These are phyloP conservation scores for Neoboletus brunneissimus DNA, from an alignment of 768 basidiomycete species.

Conservation along the genomic window DNA sequence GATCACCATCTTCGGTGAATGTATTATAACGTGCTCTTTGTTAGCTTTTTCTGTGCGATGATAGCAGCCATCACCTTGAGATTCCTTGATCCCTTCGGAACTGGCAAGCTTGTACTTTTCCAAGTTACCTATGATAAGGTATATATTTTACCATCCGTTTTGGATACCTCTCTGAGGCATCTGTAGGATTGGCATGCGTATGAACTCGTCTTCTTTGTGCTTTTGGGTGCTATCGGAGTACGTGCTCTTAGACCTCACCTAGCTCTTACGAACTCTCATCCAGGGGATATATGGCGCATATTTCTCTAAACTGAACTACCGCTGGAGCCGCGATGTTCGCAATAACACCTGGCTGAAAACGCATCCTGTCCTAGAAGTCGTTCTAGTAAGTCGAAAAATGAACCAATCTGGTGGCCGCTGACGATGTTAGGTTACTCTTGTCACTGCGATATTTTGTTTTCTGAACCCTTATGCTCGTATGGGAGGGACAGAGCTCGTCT, in stretches of 20 bases:
- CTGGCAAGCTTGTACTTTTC: constrained; percentile 90
- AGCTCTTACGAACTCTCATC: constrained; percentile 8
- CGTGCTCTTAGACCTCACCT: constrained; percentile 21
- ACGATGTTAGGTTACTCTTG: constrained; percentile 60
- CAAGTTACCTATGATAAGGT: constrained; percentile 89
- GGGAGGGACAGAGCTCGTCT: constrained; percentile 94
- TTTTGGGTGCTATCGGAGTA: constrained; percentile 89
- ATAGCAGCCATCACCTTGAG: constrained; percentile 93
- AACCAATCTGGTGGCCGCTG: constrained; percentile 6
- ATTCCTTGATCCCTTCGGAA: constrained; percentile 93
- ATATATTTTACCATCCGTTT: neutral
- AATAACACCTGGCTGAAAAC: constrained; percentile 75
- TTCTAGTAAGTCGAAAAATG: constrained; percentile 51
- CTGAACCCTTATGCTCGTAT: constrained; percentile 88
- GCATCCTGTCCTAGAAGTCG: constrained; percentile 82
- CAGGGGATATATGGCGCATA: constrained; percentile 93
- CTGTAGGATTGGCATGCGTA: constrained; percentile 89
- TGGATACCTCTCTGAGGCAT: constrained; percentile 1
- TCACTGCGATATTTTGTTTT: constrained; percentile 79
- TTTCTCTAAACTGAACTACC: constrained; percentile 88
- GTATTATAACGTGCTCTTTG: constrained; percentile 13
- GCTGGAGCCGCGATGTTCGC: constrained; percentile 82
- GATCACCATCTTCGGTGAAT: constrained; percentile 8
- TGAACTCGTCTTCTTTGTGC: constrained; percentile 80
- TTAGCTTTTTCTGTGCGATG: constrained; percentile 96